These are phyloP conservation scores for Solioccasus polychromus DNA, from an alignment of 768 basidiomycete genomes.

Conservation along the genomic window DNA sequence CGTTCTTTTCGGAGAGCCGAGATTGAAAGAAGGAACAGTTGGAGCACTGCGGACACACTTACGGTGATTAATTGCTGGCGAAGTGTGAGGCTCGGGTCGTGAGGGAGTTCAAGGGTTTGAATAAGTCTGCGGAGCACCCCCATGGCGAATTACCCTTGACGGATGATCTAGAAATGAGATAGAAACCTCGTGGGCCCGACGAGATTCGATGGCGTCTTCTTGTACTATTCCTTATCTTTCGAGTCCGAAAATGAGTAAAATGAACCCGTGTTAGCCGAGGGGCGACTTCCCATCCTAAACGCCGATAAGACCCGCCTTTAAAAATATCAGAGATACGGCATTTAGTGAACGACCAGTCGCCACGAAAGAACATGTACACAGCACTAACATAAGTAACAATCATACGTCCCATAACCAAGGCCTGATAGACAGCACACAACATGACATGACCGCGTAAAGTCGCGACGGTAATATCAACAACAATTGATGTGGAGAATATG, in stretches of 20 bases:
- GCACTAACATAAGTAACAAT: not conserved
- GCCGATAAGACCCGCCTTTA: not conserved
- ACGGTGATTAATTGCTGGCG: slow-evolving; percentile 59
- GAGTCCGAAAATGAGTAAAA: not conserved
- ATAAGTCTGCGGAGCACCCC: slow-evolving; percentile 22
- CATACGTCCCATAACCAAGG: not conserved
- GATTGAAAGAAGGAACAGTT: slow-evolving; percentile 11
- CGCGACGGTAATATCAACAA: slow-evolving; percentile 7
- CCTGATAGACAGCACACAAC: not conserved
- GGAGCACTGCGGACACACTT: slow-evolving; percentile 18
- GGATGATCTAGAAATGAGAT: slow-evolving; percentile 1
- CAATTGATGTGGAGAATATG: slow-evolving; percentile 12
- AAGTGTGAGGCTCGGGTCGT: slow-evolving; percentile 50
- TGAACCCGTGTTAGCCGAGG: not conserved
- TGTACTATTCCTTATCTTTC: slow-evolving; percentile 12
- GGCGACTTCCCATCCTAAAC: not conserved
- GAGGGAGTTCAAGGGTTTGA: slow-evolving; percentile 48
- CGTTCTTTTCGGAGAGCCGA: slow-evolving; percentile 49
- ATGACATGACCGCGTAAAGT: slow-evolving; percentile 5
- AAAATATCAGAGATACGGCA: not conserved
- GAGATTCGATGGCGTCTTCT: slow-evolving; percentile 3
- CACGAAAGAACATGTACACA: not conserved
- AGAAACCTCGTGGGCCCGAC: slow-evolving; percentile 1
- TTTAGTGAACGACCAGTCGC: not conserved
- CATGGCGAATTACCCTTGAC: slow-evolving; percentile 17